Evolutionary conservation across 2,329 filamentous ascomycete species (phyloP), one percentile per base, ranked within the genome.

Genomic region (Drechslerella coelobrocha): DNA sequence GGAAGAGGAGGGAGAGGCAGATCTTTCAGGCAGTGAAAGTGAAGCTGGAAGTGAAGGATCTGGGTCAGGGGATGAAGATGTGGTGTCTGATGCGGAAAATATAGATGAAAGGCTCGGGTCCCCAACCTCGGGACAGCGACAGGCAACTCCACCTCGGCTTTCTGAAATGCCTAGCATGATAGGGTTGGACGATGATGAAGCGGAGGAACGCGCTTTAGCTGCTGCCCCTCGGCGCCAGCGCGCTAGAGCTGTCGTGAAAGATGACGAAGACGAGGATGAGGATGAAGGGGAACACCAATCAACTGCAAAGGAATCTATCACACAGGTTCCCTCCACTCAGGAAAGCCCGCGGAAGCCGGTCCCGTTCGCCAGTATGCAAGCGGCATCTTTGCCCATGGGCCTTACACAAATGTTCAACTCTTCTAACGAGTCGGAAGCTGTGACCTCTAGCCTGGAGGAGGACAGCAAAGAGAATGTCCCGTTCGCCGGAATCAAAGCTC

Each of bases 121-220:
- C 24, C 65, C 65, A 17, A 26, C 65, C 2, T 61, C 65, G 3
- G 57, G 51, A 9, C 65, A 69, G 27, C 57, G 52, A 26, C 53
- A 52, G 2, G 55, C 65, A 0, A 69, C 59, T 23, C 59, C 68
- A 10, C 21, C 61, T 5, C 68, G 68, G 31, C 50, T 72, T 26
- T 71, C 65, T 9, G 75, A 76, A 55, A 55, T 56, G 29, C 37
- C 51, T 14, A 76, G 76, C 0, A 72, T 78, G 61, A 73, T 78
- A 52, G 77, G 75, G 12, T 79, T 76, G 14, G 81, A 80, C 61
- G 80, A 78, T 8, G 79, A 79, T 3, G 80, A 80, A 19, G 78
- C 77, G 5, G 76, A 77, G 10, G 79, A 82, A 21, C 80, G 77
- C 1, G 73, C 76, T 2, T 73, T 74, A 10, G 41, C 61, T 8